Evolutionary conservation across 169 alveolate genomes (phyloP).

Genomic region (Condylostoma magnum): DNA sequence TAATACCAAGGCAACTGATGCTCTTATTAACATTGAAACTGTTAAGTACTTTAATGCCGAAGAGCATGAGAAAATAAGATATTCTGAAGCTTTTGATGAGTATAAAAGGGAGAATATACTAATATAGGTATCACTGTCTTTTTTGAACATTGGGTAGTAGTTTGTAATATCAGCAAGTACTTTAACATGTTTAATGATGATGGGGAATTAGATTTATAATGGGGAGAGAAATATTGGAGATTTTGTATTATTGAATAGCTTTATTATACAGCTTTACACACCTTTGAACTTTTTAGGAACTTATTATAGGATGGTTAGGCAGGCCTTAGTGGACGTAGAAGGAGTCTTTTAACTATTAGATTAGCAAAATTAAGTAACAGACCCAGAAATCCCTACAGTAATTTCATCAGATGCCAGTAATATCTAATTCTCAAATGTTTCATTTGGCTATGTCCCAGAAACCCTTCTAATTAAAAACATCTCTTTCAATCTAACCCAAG

Average conservation of each 20-base stretch:
- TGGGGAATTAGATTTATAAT: slow-evolving; percentile 25
- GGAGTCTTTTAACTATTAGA: slow-evolving; percentile 45
- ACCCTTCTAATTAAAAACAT: slow-evolving; percentile 32
- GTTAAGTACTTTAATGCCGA: slow-evolving; percentile 75
- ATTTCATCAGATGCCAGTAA: slow-evolving; percentile 25
- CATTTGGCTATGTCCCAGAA: slow-evolving; percentile 52
- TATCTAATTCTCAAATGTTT: slow-evolving; percentile 57
- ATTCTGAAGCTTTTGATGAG: slow-evolving; percentile 42
- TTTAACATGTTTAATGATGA: slow-evolving; percentile 27
- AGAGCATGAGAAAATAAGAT: slow-evolving; percentile 59
- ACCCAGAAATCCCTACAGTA: slow-evolving; percentile 30
- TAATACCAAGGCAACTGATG: slow-evolving; percentile 67
- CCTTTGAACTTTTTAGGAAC: slow-evolving; percentile 75
- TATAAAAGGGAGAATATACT: slow-evolving; percentile 51
- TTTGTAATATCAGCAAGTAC: slow-evolving; percentile 31
- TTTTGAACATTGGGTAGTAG: slow-evolving; percentile 60
- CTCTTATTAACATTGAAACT: slow-evolving; percentile 76
- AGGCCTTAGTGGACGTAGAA: slow-evolving; percentile 59
- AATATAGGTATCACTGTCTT: slow-evolving; percentile 56
- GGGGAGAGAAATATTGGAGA: slow-evolving; percentile 51
- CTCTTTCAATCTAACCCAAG: slow-evolving; percentile 29
- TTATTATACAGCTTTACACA: slow-evolving; percentile 58
- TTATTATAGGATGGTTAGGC: slow-evolving; percentile 46
- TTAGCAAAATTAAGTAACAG: slow-evolving; percentile 36
- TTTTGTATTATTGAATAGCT: slow-evolving; percentile 56